Evolutionary conservation across 1,284 basidiomycete genomes (phyloP), one percentile per base, ranked within the genome.

Genomic region (Leccinum fallax): DNA sequence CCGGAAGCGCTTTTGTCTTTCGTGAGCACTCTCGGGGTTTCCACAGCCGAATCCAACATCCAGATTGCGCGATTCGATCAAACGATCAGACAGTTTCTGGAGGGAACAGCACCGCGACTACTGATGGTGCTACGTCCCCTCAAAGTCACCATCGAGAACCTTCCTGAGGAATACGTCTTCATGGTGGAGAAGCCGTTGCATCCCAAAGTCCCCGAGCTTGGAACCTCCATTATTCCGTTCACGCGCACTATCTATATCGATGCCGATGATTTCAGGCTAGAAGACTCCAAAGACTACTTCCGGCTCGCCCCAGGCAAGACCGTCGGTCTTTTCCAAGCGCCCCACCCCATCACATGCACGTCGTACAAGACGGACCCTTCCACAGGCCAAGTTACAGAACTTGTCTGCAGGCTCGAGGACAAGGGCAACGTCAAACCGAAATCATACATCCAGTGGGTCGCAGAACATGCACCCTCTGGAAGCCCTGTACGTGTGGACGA

Each of bases 401-500:
- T 99, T 54, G 76, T 90, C 58, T 94, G 90, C 74, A 84, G 82
- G 43, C 80, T 95, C 32, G 95, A 98, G 75, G 85, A 94, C 66
- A 83, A 81, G 46, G 84, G 82, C 10, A 74, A 81, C 10, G 89
- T 87, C 76, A 98, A 98, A 75, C 92, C 95, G 34, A 97, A 98
- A 76, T 90, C 95, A 15, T 99, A 90, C 80, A 95, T 99, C 72
- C 97, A 99, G 75, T 99, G 97, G 97, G 93, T 99, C 16, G 95
- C 94, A 51, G 90, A 93, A 67, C 92, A 96, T 70, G 81, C 85
- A 11, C 79, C 88, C 6, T 89, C 89, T 0, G 84, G 88, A 11
- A 93, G 90, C 65, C 95, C 95, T 10, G 90, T 98, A 49, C 78
- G 80, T 55, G 82, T 99, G 66, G 89, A 95, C 74, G 95, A 99